Evolutionary conservation across 2,329 filamentous ascomycete genomes (phyloP), one percentile per base, ranked within the genome.

Genomic region (Cylindrodendrum hubeiense): DNA sequence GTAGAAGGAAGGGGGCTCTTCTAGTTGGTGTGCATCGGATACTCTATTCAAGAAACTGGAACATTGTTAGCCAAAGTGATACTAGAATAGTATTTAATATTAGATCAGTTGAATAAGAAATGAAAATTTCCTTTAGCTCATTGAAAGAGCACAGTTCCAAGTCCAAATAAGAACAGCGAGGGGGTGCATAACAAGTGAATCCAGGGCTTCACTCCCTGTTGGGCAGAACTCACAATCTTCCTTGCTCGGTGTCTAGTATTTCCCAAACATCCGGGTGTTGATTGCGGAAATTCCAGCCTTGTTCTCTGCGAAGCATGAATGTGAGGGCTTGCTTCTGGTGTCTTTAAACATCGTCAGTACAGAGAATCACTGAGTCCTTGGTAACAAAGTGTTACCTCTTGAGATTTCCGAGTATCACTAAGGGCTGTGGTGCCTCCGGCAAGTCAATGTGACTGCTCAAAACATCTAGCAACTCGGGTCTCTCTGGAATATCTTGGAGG

Each of bases 281-380:
- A 1, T 67, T 63, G 17, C 76, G 55, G 17, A 79, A 76, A 0
- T 60, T 65, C 80, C 81, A 82, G 0, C 80, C 80, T 0, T 54
- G 56, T 52, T 84, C 82, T 17, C 81, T 71, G 2, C 67, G 70
- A 0, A 77, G 55, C 80, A 84, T 81, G 52, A 84, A 84, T 0
- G 78, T 79, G 2, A 85, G 68, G 0, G 82, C 82, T 52, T 83
- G 79, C 41, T 78, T 80, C 46, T 84, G 83, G 53, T 84, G 81
- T 5, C 82, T 83, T 43, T 52, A 6, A 22, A 15, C 5, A 3
- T 8, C 4, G 24, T 67, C 5, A 67, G 17, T 17, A 2, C 2
- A 10, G 33, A 34, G 24, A 39, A 17, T 12, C 28, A 37, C 9
- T 21, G 9, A 24, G 57, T 57, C 52, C 37, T 44, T 24, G 12